Base-by-base conservation (phyloP, 345 rosid species). In the Euphorbia peplus region DNA sequence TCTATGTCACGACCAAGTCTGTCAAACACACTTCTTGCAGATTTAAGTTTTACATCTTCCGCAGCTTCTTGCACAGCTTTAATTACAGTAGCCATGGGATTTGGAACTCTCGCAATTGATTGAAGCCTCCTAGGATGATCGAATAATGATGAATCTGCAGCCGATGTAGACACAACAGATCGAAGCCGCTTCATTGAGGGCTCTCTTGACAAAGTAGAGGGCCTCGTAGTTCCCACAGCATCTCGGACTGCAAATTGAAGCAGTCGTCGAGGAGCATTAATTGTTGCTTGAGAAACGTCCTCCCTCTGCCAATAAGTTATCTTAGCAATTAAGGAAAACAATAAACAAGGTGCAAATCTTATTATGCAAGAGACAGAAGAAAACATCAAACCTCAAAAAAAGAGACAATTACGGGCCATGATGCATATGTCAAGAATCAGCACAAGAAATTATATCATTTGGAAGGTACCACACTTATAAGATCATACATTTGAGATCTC, bases 191-290 rank as follows among this genome's bases (percentile, higher is more conserved):
- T 95, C 53, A 67, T 61, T 47, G 90, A 68, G 69, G 96, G 82
- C 53, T 89, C 97, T 44, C 77, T 79, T 2, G 70, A 69, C 13
- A 73, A 72, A 68, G 66, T 75, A 58, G 89, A 72, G 54, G 87
- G 79, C 66, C 77, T 89, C 48, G 88, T 68, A 70, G 79, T 86
- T 83, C 85, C 91, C 30, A 95, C 87, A 48, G 99, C 98, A 85
- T 92, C 99, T 76, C 98, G 83, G 63, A 95, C 89, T 35, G 99
- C 99, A 83, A 84, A 92, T 64, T 95, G 98, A 76, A 95, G 96
- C 29, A 93, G 82, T 70, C 98, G 84, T 51, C 96, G 77, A 51
- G 99, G 88, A 67, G 89, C 98, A 82, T 80, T 85, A 56, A 83
- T 76, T 50, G 76, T 79, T 57, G 83, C 74, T 57, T 74, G 86